Conservation (phyloP, 2,329 filamentous ascomycete species). For the Chaetothyriales sp. region DNA sequence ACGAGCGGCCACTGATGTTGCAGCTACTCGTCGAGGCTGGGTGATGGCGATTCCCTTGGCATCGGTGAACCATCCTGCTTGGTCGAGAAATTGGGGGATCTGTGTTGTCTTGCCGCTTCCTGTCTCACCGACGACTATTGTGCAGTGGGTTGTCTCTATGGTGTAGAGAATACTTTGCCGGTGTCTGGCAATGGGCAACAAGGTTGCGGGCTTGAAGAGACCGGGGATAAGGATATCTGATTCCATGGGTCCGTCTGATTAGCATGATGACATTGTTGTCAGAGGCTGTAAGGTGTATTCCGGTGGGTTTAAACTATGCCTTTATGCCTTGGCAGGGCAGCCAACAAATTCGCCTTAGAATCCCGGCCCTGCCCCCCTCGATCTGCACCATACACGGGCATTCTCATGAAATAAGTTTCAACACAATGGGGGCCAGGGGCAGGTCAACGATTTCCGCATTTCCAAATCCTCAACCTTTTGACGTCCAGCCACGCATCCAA, state of each 20-base stretch:
- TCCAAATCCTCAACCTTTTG: too few relatives aligned
- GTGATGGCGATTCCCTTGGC: conserved; percentile 78
- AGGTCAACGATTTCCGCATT: too few relatives aligned
- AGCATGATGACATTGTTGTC: not conserved
- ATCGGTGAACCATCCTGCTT: conserved; percentile 75
- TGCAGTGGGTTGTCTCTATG: conserved; percentile 70
- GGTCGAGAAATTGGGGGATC: conserved; percentile 78
- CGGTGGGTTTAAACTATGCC: too few relatives aligned
- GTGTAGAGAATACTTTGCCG: conserved; percentile 68
- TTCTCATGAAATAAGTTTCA: too few relatives aligned
- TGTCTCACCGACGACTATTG: conserved; percentile 83
- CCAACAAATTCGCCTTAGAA: too few relatives aligned
- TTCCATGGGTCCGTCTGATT: conserved; percentile 17
- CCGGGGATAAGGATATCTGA: conserved; percentile 52
- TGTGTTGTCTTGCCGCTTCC: conserved; percentile 94
- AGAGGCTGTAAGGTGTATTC: not conserved
- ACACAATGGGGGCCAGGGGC: too few relatives aligned
- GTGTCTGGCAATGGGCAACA: conserved; percentile 79
- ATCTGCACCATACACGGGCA: too few relatives aligned
- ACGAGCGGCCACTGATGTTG: conserved; percentile 73
- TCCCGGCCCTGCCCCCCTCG: too few relatives aligned
- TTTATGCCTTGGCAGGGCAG: too few relatives aligned
- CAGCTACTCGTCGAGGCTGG: conserved; percentile 83
- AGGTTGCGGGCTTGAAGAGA: conserved; percentile 67
- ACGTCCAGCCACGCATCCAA: too few relatives aligned